A percentile compares a stretch with the other conserved stretches of the same genome.
These are phyloP conservation scores for Pseudogymnoascus destructans DNA, from an alignment of 2,329 filamentous ascomycete genomes.

Conservation along the genomic window DNA sequence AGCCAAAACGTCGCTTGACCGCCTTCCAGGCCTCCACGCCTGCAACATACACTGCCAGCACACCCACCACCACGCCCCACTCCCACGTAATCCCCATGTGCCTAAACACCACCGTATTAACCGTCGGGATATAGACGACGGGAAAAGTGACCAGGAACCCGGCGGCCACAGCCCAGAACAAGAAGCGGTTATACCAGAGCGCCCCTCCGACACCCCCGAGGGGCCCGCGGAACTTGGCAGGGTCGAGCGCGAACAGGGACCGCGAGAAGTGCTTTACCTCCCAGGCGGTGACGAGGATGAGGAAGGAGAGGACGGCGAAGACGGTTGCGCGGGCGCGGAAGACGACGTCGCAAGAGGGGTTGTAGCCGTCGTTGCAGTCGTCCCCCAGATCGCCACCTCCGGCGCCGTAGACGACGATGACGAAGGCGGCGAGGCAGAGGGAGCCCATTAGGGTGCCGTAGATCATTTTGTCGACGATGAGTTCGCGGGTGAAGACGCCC, in stretches of 20 bases:
- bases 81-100: constrained; percentile 58
- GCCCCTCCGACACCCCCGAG: constrained; percentile 40
- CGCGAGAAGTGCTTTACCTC: constrained; percentile 60
- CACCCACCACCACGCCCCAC: constrained; percentile 54
- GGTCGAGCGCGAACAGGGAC: constrained; percentile 55
- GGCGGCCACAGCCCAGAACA: constrained; percentile 49
- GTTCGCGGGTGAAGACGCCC: constrained; percentile 51
- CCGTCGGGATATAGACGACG: constrained; percentile 52
- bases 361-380: constrained; percentile 44
- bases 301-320: constrained; percentile 56
- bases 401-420: constrained; percentile 41
- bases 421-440: constrained; percentile 48
- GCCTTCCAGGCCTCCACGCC: constrained; percentile 60
- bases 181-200: constrained; percentile 55
- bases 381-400: constrained; percentile 41
- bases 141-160: constrained; percentile 49
- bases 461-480: constrained; percentile 53
- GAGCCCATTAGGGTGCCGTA: constrained; percentile 52
- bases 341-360: constrained; percentile 38
- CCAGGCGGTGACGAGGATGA: constrained; percentile 57
- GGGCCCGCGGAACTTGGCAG: constrained; percentile 36
- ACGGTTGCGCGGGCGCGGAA: constrained; percentile 55
- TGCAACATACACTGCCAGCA: constrained; percentile 44
- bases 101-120: constrained; percentile 56
- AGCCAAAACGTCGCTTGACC: constrained; percentile 37